These are phyloP conservation scores for Solanum paucissectum DNA, from an alignment of 257 asterid species.

Conservation along the genomic window DNA sequence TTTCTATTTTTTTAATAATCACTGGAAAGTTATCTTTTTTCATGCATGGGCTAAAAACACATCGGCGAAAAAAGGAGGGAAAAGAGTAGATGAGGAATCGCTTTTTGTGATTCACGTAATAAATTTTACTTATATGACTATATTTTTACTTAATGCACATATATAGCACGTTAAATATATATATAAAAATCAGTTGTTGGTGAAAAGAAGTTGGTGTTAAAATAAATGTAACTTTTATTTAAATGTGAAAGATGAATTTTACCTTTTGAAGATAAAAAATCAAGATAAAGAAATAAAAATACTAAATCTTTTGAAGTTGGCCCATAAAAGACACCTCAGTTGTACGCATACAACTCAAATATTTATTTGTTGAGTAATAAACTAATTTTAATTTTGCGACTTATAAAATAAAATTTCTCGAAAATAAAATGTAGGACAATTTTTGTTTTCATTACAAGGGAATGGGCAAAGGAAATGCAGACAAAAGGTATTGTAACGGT, in stretches of 20 bases:
- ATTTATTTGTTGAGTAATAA: too few relatives aligned
- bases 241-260: background rate
- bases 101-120: too few relatives aligned
- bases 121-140: background rate
- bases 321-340: background rate
- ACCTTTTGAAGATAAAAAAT: background rate
- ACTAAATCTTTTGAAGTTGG: too few relatives aligned
- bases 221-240: background rate
- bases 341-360: background rate
- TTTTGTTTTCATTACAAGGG: background rate
- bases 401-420: too few relatives aligned
- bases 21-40: too few relatives aligned
- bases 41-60: background rate
- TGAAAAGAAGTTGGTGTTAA: background rate
- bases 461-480: background rate
- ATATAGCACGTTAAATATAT: background rate
- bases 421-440: background rate
- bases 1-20: too few relatives aligned
- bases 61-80: background rate
- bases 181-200: background rate
- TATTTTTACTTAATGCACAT: background rate
- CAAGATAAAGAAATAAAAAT: background rate
- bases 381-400: background rate
- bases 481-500: background rate
- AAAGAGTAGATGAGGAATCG: too few relatives aligned